Evolutionary conservation across 768 basidiomycete species (phyloP).

Genomic region (Epithele typhae): DNA sequence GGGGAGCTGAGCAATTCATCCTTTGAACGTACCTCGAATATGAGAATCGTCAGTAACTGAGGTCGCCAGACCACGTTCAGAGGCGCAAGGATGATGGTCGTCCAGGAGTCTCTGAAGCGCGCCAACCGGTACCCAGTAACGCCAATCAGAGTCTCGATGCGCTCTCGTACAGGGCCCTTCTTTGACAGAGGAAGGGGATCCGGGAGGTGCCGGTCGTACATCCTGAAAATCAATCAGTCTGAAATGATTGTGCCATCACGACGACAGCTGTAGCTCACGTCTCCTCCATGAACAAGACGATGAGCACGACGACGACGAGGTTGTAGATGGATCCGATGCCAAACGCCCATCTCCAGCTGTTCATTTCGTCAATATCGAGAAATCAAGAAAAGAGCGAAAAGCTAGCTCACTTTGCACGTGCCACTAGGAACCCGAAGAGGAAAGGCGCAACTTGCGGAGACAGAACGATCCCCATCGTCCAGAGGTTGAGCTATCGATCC

Average conservation of each 20-base stretch:
- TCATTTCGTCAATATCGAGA: neutral
- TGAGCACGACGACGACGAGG: slow-evolving; percentile 47
- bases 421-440: slow-evolving; percentile 61
- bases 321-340: slow-evolving; percentile 59
- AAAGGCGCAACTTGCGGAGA: slow-evolving; percentile 62
- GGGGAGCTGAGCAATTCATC: too few species aligned
- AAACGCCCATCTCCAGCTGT: slow-evolving; percentile 60
- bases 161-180: slow-evolving; percentile 39
- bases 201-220: slow-evolving; percentile 55
- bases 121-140: slow-evolving; percentile 55
- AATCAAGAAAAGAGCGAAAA: slow-evolving; percentile 4
- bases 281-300: slow-evolving; percentile 59
- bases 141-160: slow-evolving; percentile 55
- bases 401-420: slow-evolving; percentile 37
- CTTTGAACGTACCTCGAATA: slow-evolving; percentile 49
- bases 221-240: slow-evolving; percentile 30
- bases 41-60: slow-evolving; percentile 44
- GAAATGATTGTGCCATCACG: too few species aligned
- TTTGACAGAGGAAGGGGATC: slow-evolving; percentile 37
- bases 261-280: slow-evolving; percentile 39
- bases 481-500: slow-evolving; percentile 62
- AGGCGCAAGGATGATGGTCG: slow-evolving; percentile 35
- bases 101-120: slow-evolving; percentile 49
- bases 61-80: slow-evolving; percentile 60
- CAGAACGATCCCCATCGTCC: slow-evolving; percentile 69